Percentiles rank a stretch among this genome's conserved stretches.
Evolutionary conservation across 2,329 filamentous ascomycete genomes (phyloP).

Genomic region (Lecanicillium sp.): DNA sequence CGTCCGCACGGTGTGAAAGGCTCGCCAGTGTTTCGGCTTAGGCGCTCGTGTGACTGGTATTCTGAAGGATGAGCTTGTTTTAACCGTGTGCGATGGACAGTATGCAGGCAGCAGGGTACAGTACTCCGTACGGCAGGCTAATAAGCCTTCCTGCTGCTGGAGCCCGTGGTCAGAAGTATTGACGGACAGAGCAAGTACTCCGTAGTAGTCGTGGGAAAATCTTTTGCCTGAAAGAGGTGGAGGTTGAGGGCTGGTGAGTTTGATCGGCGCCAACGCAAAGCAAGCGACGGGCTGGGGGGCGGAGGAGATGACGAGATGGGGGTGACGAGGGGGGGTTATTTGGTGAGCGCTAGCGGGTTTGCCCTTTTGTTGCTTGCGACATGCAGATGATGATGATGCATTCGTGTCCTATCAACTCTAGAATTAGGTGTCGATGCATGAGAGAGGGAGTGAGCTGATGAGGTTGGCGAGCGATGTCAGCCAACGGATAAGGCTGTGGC

Average conservation of each 20-base stretch:
- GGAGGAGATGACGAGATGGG: background rate
- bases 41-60: background rate
- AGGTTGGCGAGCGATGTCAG: background rate
- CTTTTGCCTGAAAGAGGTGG: too few relatives aligned
- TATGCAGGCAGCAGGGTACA: too few relatives aligned
- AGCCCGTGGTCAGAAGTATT: too few relatives aligned
- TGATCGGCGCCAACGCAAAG: constrained; percentile 1
- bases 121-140: too few relatives aligned
- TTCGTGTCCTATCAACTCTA: too few relatives aligned
- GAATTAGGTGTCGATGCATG: background rate
- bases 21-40: background rate
- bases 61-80: too few relatives aligned
- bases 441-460: background rate
- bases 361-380: background rate
- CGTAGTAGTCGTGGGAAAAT: too few relatives aligned
- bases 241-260: background rate
- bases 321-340: background rate
- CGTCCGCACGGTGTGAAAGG: background rate
- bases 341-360: background rate
- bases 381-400: background rate
- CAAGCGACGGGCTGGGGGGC: background rate
- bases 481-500: constrained; percentile 9
- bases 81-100: too few relatives aligned
- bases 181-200: too few relatives aligned
- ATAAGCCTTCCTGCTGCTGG: too few relatives aligned